phyloP scores from a whole-genome alignment of 208 protist genomes.

The Leishmania gerbilli region DNA sequence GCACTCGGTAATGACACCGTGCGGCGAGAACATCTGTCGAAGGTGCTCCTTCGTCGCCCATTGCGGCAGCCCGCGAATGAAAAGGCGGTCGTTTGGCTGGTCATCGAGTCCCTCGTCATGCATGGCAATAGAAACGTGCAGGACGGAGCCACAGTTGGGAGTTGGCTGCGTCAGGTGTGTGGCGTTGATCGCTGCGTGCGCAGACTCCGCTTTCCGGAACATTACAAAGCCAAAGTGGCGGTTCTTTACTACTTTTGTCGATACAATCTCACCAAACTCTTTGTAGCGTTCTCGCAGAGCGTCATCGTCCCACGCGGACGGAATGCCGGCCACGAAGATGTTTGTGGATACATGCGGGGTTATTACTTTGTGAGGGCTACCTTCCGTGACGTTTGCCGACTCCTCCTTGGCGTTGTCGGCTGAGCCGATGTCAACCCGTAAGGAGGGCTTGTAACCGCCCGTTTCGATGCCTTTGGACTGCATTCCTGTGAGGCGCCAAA shows the following conservation, averaged over 20 bases:
- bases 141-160: constrained; percentile 49
- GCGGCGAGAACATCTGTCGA: constrained; percentile 58
- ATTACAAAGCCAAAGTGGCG: constrained; percentile 91
- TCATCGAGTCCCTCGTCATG: constrained; percentile 92
- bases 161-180: constrained; percentile 74
- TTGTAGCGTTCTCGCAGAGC: constrained; percentile 68
- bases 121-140: constrained; percentile 91
- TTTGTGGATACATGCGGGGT: constrained; percentile 89
- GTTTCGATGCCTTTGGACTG: constrained; percentile 11
- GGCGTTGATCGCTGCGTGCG: constrained; percentile 85
- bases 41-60: constrained; percentile 90
- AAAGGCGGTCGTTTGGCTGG: constrained; percentile 84
- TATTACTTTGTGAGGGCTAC: constrained; percentile 43
- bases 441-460: constrained; percentile 63
- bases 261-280: constrained; percentile 85
- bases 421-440: constrained; percentile 67
- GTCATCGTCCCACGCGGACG: constrained; percentile 77
- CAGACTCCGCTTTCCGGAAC: constrained; percentile 81
- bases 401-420: constrained; percentile 32
- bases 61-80: constrained; percentile 85
- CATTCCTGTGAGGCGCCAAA: constrained; percentile 5
- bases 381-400: constrained; percentile 7
- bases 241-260: constrained; percentile 77
- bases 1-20: constrained; percentile 69
- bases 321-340: constrained; percentile 89